A percentile compares a stretch with the other conserved stretches of the same genome.
Evolutionary conservation across 108 stramenopile species (phyloP).

Genomic region (Cyclotella sp.): DNA sequence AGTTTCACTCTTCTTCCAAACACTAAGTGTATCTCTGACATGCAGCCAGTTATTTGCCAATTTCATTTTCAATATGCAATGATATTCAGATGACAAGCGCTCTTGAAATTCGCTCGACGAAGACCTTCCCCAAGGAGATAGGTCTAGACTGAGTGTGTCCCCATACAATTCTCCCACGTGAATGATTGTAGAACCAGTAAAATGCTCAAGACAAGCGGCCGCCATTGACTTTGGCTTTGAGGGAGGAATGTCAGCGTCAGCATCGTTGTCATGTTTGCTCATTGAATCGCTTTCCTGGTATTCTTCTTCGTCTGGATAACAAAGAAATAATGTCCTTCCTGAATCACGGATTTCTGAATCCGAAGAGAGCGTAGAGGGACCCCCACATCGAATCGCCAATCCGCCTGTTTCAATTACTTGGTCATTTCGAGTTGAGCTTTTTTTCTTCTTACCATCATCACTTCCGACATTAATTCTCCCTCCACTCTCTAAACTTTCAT

Average conservation of each 20-base stretch:
- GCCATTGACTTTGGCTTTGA: conserved; percentile 57
- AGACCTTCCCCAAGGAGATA: conserved; percentile 90
- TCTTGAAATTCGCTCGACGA: conserved; percentile 82
- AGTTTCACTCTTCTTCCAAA: conserved; percentile 85
- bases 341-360: conserved; percentile 51
- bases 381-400: conserved; percentile 61
- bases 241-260: conserved; percentile 12
- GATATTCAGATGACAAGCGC: conserved; percentile 76
- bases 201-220: conserved; percentile 78
- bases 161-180: conserved; percentile 88
- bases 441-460: conserved; percentile 10
- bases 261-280: conserved; percentile 36
- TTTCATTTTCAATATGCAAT: conserved; percentile 78
- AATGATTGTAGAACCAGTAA: conserved; percentile 74
- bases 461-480: conserved; percentile 54
- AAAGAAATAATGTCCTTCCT: conserved; percentile 75
- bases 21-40: conserved; percentile 76
- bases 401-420: conserved; percentile 18
- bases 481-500: conserved; percentile 59
- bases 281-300: conserved; percentile 36
- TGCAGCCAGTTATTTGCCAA: conserved; percentile 84
- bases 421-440: conserved; percentile 8
- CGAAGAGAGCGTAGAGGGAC: conserved; percentile 65
- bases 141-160: conserved; percentile 71
- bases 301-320: conserved; percentile 89